phyloP scores from a whole-genome alignment of 139 green algal species.

The Chlamydomonas schloesseri region DNA sequence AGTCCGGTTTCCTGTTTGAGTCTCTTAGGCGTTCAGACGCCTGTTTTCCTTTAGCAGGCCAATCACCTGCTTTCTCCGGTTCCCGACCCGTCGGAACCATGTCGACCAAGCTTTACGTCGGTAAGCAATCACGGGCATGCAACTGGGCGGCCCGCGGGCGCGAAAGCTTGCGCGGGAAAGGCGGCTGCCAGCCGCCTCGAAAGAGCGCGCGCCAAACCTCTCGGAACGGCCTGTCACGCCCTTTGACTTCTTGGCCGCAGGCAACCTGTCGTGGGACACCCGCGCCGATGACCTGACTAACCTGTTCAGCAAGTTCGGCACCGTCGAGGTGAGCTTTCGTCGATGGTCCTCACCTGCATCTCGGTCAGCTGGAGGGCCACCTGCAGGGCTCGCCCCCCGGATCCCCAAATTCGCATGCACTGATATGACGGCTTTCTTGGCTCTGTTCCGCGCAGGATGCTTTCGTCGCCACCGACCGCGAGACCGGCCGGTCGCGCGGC shows the following conservation, averaged over 20 bases:
- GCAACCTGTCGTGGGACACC: conserved; percentile 78
- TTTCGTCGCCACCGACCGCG: conserved; percentile 72
- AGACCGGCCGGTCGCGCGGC: conserved; percentile 76
- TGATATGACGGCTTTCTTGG: no score
- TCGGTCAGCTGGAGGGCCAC: no score
- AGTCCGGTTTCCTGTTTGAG: no score
- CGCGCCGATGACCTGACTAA: conserved; percentile 62
- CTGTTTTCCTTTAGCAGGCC: no score
- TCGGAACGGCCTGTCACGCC: background rate
- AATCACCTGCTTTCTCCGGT: no score
- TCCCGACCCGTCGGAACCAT: background rate
- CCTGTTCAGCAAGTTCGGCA: conserved; percentile 74
- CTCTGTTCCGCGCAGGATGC: conserved; percentile 31
- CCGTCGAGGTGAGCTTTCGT: conserved; percentile 48
- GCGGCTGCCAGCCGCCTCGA: background rate
- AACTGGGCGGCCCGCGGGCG: no score
- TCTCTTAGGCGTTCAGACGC: no score
- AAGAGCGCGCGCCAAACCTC: no score
- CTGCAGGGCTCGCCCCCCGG: no score
- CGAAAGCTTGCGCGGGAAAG: background rate
- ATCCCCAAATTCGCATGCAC: no score
- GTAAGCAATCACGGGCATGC: background rate
- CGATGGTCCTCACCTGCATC: no score
- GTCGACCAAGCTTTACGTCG: conserved; percentile 36
- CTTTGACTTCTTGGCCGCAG: background rate